Conservation (phyloP, 2,329 filamentous ascomycete species). For the Alternaria arborescens region DNA sequence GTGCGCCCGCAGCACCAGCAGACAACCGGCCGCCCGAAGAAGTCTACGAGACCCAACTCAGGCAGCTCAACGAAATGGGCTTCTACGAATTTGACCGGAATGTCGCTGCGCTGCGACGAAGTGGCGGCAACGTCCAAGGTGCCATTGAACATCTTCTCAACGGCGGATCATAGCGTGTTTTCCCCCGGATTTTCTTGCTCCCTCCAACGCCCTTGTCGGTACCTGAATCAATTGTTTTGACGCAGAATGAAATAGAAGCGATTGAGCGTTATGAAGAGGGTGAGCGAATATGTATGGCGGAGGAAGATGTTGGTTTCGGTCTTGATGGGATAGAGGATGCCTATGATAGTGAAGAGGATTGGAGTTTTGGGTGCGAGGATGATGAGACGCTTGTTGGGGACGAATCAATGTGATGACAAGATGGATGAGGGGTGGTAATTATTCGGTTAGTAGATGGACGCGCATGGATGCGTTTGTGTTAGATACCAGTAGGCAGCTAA, state of each 20-base stretch:
- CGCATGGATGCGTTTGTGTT: too few species aligned
- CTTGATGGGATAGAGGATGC: conserved; percentile 14
- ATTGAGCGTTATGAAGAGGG: conserved; percentile 8
- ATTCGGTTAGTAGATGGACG: too few species aligned
- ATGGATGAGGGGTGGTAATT: too few species aligned
- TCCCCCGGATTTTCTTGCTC: conserved; percentile 5
- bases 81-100: conserved; percentile 98
- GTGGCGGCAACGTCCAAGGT: conserved; percentile 92
- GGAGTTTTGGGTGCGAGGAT: conserved; percentile 12
- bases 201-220: neutral
- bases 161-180: conserved; percentile 35
- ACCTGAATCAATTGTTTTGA: neutral
- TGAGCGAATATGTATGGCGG: neutral
- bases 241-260: conserved; percentile 2
- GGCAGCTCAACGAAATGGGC: conserved; percentile 97
- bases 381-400: conserved; percentile 6
- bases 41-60: conserved; percentile 85
- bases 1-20: conserved; percentile 59
- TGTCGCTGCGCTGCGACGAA: conserved; percentile 83
- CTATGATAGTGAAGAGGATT: conserved; percentile 17
- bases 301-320: conserved; percentile 16
- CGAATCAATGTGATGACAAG: too few species aligned
- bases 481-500: too few species aligned
- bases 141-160: conserved; percentile 76
- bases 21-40: conserved; percentile 95